Percentiles rank a stretch among this genome's conserved stretches.
Conservation (phyloP, 139 green algal species). For the Micromonas commoda region DNA sequence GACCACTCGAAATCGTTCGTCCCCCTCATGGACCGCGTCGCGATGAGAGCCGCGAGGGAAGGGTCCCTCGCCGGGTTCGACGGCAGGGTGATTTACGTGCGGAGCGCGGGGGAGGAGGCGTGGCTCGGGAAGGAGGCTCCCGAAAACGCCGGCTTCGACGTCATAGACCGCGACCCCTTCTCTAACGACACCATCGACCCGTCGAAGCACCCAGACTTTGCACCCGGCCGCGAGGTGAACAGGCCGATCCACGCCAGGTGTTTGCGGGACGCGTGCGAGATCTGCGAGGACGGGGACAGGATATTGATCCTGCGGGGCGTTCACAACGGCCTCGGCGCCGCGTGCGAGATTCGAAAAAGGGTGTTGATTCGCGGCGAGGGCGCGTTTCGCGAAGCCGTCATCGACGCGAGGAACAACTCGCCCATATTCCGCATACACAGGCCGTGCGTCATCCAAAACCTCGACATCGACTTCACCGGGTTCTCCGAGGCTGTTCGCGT, state of each 20-base stretch:
- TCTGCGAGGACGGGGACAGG: conserved; percentile 49
- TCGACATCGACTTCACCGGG: conserved; percentile 58
- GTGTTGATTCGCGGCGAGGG: conserved; percentile 58
- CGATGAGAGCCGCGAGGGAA: conserved; percentile 33
- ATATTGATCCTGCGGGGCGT: conserved; percentile 52
- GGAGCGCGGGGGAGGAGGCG: conserved; percentile 54
- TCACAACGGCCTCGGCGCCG: conserved; percentile 55
- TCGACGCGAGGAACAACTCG: conserved; percentile 55
- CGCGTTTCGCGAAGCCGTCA: conserved; percentile 42
- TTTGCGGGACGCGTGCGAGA: not conserved
- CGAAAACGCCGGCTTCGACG: conserved; percentile 12
- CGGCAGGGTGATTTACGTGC: conserved; percentile 40
- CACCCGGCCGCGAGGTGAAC: too few species aligned
- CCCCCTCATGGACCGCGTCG: conserved; percentile 47
- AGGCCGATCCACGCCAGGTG: not conserved
- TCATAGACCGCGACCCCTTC: not conserved
- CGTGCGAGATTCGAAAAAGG: conserved; percentile 47
- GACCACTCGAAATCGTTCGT: conserved; percentile 41
- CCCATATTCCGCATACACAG: conserved; percentile 49
- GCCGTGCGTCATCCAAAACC: conserved; percentile 44
- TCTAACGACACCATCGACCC: not conserved
- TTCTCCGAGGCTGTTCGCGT: conserved; percentile 52
- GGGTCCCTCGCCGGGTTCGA: conserved; percentile 48
- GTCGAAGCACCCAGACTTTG: too few species aligned
- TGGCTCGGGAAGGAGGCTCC: conserved; percentile 42